Conservation (phyloP, 208 protist genomes). For the Crithidia acanthocephali region DNA sequence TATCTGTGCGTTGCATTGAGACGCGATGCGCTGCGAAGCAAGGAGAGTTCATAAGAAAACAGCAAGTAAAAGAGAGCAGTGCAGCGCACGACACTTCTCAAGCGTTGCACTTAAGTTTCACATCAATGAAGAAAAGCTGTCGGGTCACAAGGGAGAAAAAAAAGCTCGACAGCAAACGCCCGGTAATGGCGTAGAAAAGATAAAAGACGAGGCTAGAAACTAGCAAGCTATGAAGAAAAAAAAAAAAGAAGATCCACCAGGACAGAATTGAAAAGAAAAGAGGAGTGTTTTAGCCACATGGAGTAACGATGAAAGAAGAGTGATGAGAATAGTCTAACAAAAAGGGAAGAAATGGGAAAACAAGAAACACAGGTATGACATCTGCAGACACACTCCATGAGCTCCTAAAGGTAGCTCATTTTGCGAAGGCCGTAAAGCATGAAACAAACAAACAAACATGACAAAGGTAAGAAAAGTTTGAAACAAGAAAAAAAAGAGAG, state of each 20-base stretch:
- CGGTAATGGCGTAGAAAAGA: neutral
- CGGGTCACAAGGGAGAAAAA: too few relatives aligned
- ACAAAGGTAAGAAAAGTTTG: neutral
- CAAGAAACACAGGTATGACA: slow-evolving; percentile 19
- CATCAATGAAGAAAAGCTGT: neutral
- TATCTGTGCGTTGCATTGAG: neutral
- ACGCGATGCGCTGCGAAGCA: neutral
- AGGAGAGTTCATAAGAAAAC: neutral
- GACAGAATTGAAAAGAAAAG: neutral
- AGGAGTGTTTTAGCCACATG: slow-evolving; percentile 17
- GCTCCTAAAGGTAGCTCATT: slow-evolving; percentile 12
- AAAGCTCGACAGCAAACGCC: neutral
- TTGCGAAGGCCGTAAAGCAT: neutral
- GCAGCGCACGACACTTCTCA: neutral
- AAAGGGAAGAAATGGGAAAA: slow-evolving; percentile 14
- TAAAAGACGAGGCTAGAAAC: neutral
- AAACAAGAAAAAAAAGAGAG: slow-evolving; percentile 14
- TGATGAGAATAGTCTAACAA: neutral
- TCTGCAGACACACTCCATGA: slow-evolving; percentile 1
- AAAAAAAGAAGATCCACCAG: neutral
- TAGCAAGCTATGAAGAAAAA: neutral
- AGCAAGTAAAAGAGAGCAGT: neutral
- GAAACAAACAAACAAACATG: neutral
- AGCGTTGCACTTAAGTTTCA: neutral
- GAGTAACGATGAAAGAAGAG: slow-evolving; percentile 31